These are phyloP conservation scores for Sistotremastrum niveocremeum DNA, from an alignment of 768 basidiomycete species.

Conservation along the genomic window DNA sequence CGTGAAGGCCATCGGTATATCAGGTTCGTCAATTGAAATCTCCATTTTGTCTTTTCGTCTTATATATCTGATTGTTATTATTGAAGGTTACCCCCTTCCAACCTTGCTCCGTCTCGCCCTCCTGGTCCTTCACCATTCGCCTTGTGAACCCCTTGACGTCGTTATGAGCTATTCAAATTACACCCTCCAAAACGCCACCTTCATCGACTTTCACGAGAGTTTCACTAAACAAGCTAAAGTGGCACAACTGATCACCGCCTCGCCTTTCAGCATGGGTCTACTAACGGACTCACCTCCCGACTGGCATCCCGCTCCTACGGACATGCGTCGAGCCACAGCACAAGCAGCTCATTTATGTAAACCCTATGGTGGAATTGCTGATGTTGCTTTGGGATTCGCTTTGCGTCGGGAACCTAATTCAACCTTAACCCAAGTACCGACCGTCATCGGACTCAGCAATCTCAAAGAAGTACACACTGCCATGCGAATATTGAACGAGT, in stretches of 20 bases:
- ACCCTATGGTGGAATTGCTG: conserved; percentile 37
- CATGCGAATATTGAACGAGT: conserved; percentile 51
- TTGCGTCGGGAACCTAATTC: conserved; percentile 22
- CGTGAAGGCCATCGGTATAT: conserved; percentile 63
- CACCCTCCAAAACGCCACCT: conserved; percentile 56
- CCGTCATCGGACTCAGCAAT: conserved; percentile 62
- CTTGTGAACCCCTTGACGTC: conserved; percentile 61
- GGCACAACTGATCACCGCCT: conserved; percentile 57
- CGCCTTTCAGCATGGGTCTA: conserved; percentile 77
- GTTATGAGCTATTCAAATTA: conserved; percentile 75
- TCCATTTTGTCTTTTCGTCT: not conserved
- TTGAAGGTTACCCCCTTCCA: conserved; percentile 64
- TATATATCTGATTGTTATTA: not conserved
- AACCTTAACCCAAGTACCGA: conserved; percentile 33
- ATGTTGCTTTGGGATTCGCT: conserved; percentile 64
- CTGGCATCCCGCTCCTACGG: conserved; percentile 69
- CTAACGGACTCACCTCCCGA: conserved; percentile 41
- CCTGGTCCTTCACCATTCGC: conserved; percentile 50
- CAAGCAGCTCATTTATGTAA: conserved; percentile 19
- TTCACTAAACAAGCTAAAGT: conserved; percentile 53
- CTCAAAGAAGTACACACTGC: conserved; percentile 63
- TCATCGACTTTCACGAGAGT: conserved; percentile 39
- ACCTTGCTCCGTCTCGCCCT: conserved; percentile 74
- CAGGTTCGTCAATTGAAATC: conserved; percentile 33
- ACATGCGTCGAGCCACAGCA: conserved; percentile 29